Percentiles rank a stretch among this genome's conserved stretches.
Conservation (phyloP, 768 basidiomycete genomes). For the Gymnopilus dilepis region DNA sequence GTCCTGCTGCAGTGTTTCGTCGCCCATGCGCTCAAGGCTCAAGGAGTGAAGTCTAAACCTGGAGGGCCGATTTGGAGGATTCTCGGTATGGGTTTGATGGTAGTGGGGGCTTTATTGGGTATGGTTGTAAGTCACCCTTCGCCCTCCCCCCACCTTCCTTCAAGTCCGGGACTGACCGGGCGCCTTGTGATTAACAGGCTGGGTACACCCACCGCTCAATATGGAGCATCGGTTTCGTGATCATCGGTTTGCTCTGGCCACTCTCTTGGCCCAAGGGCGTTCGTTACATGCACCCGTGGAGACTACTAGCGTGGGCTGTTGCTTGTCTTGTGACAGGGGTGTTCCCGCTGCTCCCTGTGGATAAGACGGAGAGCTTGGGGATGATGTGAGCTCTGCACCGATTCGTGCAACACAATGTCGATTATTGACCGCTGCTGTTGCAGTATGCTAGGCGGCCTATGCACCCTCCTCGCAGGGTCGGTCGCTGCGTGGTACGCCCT, state of each 20-base stretch:
- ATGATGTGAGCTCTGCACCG: constrained; percentile 76
- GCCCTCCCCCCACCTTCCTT: neutral
- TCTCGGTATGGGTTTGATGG: constrained; percentile 35
- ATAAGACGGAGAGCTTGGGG: constrained; percentile 66
- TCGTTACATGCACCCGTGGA: constrained; percentile 27
- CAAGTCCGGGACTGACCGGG: too few relatives aligned
- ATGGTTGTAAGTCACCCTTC: constrained; percentile 67
- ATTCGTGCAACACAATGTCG: too few relatives aligned
- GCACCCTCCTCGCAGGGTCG: constrained; percentile 12
- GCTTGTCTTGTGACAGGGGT: constrained; percentile 61
- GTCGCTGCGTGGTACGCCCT: constrained; percentile 13
- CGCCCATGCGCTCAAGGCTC: constrained; percentile 11
- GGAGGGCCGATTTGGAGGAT: too few relatives aligned
- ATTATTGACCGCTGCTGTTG: neutral
- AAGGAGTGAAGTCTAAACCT: neutral
- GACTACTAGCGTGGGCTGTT: constrained; percentile 47
- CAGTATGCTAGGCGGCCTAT: constrained; percentile 9
- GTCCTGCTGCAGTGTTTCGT: constrained; percentile 46
- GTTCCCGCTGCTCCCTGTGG: constrained; percentile 76
- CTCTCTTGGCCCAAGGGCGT: constrained; percentile 50
- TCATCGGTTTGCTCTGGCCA: constrained; percentile 74
- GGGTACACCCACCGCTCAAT: constrained; percentile 75
- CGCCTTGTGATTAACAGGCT: constrained; percentile 42
- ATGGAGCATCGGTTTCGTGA: constrained; percentile 70
- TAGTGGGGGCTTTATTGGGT: constrained; percentile 54